Percentiles rank a stretch among this genome's conserved stretches.
phyloP scores from a whole-genome alignment of 2,329 filamentous ascomycete genomes.

The Penicillium sp. region DNA sequence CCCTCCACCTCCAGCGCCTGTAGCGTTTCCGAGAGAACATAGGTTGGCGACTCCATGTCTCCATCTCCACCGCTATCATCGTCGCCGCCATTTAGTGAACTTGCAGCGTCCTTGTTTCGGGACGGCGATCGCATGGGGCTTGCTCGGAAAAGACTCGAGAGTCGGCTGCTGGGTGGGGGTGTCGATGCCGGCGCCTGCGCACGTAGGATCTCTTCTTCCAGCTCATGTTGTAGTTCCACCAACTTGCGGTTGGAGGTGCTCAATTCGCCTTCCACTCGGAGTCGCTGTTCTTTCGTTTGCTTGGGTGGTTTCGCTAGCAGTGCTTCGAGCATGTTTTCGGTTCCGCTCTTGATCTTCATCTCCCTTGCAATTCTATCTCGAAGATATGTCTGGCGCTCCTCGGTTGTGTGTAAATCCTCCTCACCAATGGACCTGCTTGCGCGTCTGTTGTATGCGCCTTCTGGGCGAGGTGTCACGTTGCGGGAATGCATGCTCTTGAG shows the following conservation, averaged over 20 bases:
- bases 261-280: slow-evolving; percentile 81
- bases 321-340: slow-evolving; percentile 96
- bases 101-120: slow-evolving; percentile 28
- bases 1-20: slow-evolving; percentile 86
- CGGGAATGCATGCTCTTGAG: slow-evolving; percentile 71
- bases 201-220: slow-evolving; percentile 62
- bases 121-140: slow-evolving; percentile 57
- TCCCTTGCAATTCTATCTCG: slow-evolving; percentile 90
- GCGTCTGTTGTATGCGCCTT: slow-evolving; percentile 54
- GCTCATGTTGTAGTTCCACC: slow-evolving; percentile 58
- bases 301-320: slow-evolving; percentile 93
- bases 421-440: slow-evolving; percentile 58
- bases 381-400: slow-evolving; percentile 73
- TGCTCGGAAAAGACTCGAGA: slow-evolving; percentile 60
- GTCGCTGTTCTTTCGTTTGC: slow-evolving; percentile 83
- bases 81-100: slow-evolving; percentile 42
- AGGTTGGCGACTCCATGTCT: slow-evolving; percentile 83
- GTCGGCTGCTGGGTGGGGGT: slow-evolving; percentile 50
- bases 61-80: slow-evolving; percentile 60
- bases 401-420: slow-evolving; percentile 60
- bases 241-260: slow-evolving; percentile 79
- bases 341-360: slow-evolving; percentile 96
- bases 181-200: slow-evolving; percentile 57
- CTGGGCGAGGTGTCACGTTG: slow-evolving; percentile 60
- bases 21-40: slow-evolving; percentile 83